Conservation (phyloP, 225 moss, liverwort and hornwort genomes). For the Asterella californica region DNA sequence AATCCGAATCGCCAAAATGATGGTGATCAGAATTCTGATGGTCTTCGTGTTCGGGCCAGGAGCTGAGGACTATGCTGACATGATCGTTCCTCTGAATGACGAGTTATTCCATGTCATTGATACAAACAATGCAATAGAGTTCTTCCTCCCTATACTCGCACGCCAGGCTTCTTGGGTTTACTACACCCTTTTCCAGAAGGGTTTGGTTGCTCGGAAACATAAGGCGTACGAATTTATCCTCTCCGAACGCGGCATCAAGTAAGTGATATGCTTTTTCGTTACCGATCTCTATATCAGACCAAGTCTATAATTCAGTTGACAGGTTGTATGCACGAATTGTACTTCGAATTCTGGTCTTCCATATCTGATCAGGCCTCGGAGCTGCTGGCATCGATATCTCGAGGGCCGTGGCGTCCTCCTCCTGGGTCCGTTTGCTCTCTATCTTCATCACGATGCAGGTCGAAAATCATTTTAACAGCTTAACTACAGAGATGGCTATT, state of each 20-base stretch:
- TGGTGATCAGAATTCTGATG: neutral
- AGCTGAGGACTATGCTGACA: neutral
- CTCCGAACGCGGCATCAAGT: constrained; percentile 4
- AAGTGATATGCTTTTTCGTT: neutral
- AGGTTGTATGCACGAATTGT: neutral
- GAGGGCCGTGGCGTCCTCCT: neutral
- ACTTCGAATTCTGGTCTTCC: no score
- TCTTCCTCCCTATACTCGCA: neutral
- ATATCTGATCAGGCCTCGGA: no score
- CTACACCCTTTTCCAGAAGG: neutral
- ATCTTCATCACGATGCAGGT: no score
- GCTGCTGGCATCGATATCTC: neutral
- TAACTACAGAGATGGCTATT: no score
- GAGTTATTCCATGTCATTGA: neutral
- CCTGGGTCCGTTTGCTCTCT: neutral
- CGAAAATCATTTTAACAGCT: no score
- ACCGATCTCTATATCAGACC: neutral
- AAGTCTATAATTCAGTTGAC: no score
- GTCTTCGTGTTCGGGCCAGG: constrained; percentile 4
- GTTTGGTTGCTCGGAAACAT: neutral
- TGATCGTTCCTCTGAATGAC: neutral
- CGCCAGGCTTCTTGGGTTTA: neutral
- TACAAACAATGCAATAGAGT: neutral
- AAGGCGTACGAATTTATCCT: neutral
- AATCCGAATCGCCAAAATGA: neutral